These are phyloP conservation scores for Candida broadrunensis DNA, from an alignment of 805 yeast genomes.

Conservation along the genomic window DNA sequence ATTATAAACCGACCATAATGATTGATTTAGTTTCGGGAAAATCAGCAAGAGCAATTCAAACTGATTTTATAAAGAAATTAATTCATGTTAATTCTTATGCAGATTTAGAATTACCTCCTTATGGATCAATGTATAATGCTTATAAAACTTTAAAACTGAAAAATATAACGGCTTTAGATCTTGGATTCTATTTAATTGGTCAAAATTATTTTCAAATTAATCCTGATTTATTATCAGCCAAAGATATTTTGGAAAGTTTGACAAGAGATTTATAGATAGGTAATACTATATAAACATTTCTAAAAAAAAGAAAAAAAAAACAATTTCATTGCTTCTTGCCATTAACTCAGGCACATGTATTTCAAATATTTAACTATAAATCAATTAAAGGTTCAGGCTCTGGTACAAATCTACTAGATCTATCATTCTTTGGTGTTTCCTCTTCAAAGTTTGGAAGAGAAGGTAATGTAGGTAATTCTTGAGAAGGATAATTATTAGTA, in stretches of 20 bases:
- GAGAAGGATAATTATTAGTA: too few relatives aligned
- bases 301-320: too few relatives aligned
- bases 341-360: too few relatives aligned
- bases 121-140: constrained; percentile 31
- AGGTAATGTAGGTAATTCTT: constrained; percentile 8
- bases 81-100: constrained; percentile 4
- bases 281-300: too few relatives aligned
- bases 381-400: constrained; percentile 45
- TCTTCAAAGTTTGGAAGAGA: constrained; percentile 3
- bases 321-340: too few relatives aligned
- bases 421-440: neutral
- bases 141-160: constrained; percentile 20
- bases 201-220: constrained; percentile 24
- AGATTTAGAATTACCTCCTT: constrained; percentile 25
- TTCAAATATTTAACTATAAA: too few relatives aligned
- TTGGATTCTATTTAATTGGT: constrained; percentile 34
- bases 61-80: constrained; percentile 30
- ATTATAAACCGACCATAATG: constrained; percentile 22
- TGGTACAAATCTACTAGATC: constrained; percentile 8
- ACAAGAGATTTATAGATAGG: constrained; percentile 11
- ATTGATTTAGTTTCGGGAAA: constrained; percentile 36
- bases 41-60: constrained; percentile 32
- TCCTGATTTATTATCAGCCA: constrained; percentile 12
- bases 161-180: constrained; percentile 8
- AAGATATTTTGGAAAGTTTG: constrained; percentile 24